Conservation (phyloP, 78 protist genomes). For the Tieghemostelium lacteum region DNA sequence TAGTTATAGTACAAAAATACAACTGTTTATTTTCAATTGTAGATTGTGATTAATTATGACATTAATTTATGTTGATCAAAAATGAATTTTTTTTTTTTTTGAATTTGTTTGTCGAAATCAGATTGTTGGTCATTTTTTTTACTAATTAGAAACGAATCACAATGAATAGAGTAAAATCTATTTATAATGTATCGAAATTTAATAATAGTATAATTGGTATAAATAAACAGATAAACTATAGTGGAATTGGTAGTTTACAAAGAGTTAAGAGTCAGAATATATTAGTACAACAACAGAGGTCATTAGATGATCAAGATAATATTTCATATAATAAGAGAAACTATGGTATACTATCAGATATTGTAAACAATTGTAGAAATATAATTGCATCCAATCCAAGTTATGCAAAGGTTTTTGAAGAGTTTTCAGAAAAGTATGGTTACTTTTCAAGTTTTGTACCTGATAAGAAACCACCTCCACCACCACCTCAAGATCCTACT, state of each 20-base stretch:
- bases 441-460: background rate
- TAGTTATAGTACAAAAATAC: background rate
- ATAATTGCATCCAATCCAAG: background rate
- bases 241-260: no score
- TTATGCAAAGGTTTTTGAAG: background rate
- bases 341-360: background rate
- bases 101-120: background rate
- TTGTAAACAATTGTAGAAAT: background rate
- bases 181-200: background rate
- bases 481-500: background rate
- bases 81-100: background rate
- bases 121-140: background rate
- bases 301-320: background rate
- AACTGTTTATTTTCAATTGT: no score
- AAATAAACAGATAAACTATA: no score
- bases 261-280: no score
- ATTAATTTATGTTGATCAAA: background rate
- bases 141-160: background rate
- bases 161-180: conserved; percentile 25
- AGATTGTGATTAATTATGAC: background rate
- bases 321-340: background rate
- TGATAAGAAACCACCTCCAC: background rate
- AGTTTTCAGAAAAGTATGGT: background rate
- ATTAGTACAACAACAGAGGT: background rate
- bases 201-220: background rate